Conservation (phyloP, 192 early-diverging fungal species). For the Pilaira anomala region DNA sequence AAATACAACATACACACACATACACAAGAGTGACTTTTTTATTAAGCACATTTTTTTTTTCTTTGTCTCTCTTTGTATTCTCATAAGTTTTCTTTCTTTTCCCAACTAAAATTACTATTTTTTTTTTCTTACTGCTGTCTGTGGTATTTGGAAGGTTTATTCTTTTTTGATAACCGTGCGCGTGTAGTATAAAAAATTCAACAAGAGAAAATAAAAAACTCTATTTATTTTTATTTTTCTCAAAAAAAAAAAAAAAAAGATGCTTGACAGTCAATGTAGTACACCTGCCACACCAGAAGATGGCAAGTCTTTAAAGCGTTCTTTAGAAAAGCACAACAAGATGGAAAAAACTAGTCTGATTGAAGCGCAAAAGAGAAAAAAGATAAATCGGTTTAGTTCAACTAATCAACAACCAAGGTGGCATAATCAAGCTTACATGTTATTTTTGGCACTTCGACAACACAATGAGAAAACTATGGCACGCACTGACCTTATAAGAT, state of each 20-base stretch:
- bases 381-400: background rate
- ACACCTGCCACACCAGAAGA: slow-evolving; percentile 10
- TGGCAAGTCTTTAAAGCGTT: background rate
- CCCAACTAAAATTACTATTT: background rate
- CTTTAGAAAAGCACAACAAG: background rate
- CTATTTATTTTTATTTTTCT: background rate
- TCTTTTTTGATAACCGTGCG: no score
- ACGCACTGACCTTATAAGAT: slow-evolving; percentile 70
- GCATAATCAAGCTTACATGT: slow-evolving; percentile 86
- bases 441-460: slow-evolving; percentile 77
- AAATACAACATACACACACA: no score
- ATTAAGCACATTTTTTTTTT: background rate
- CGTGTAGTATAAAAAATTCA: no score
- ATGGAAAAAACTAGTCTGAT: background rate
- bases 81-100: background rate
- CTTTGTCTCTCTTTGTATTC: background rate
- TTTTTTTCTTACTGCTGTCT: no score
- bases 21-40: background rate
- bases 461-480: slow-evolving; percentile 64
- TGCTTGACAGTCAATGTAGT: slow-evolving; percentile 12
- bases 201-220: no score
- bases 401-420: slow-evolving; percentile 76
- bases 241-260: background rate
- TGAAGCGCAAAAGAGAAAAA: slow-evolving; percentile 12
- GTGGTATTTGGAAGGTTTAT: background rate